phyloP scores from a whole-genome alignment of 495 filamentous ascomycete genomes.

The Penicillium tannophilum region DNA sequence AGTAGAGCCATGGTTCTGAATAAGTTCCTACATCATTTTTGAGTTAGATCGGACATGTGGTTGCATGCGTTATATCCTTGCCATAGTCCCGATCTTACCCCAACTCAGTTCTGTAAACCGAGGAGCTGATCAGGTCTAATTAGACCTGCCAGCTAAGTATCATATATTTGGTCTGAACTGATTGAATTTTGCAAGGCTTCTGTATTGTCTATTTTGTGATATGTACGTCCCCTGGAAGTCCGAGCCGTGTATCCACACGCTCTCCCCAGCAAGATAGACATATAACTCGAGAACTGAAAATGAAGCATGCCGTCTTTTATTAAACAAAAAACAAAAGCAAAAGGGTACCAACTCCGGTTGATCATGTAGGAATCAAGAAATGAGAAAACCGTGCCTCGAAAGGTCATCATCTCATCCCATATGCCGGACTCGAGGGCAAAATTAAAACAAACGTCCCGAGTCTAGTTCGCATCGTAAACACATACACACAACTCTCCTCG shows the following conservation, averaged over 20 bases:
- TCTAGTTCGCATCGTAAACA: slow-evolving; percentile 49
- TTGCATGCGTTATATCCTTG: too few relatives aligned
- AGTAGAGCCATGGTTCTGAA: neutral
- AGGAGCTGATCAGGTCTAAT: too few relatives aligned
- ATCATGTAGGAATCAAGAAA: slow-evolving; percentile 49
- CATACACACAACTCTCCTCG: slow-evolving; percentile 40
- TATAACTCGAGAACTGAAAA: slow-evolving; percentile 24
- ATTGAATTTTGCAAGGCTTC: slow-evolving; percentile 31
- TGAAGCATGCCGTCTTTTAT: slow-evolving; percentile 43
- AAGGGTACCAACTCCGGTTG: slow-evolving; percentile 50
- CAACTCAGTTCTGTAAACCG: too few relatives aligned
- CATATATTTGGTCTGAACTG: neutral
- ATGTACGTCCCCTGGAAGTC: slow-evolving; percentile 21
- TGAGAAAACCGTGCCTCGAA: slow-evolving; percentile 43
- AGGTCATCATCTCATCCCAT: slow-evolving; percentile 40
- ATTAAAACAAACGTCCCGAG: slow-evolving; percentile 19
- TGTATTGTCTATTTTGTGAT: slow-evolving; percentile 34
- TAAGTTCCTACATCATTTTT: neutral
- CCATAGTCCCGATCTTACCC: too few relatives aligned
- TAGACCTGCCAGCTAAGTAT: too few relatives aligned
- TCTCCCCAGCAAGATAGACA: slow-evolving; percentile 20
- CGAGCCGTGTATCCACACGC: neutral
- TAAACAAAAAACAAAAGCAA: slow-evolving; percentile 42
- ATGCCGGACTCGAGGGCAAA: slow-evolving; percentile 29
- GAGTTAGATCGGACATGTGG: too few relatives aligned